Evolutionary conservation across 1,284 basidiomycete genomes (phyloP).

Genomic region (Melampsora larici-populina): DNA sequence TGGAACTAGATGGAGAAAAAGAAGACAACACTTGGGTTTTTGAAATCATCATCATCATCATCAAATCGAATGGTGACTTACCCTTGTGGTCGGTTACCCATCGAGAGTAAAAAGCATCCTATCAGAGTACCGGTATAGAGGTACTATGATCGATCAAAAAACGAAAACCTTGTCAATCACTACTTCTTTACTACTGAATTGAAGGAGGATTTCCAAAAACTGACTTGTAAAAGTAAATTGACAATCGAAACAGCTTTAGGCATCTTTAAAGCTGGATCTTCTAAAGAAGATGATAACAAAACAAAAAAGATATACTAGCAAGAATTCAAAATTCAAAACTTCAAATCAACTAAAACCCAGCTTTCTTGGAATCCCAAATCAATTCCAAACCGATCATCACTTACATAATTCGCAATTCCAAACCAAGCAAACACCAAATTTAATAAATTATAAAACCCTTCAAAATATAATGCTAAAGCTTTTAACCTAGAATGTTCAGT

Average conservation of each 20-base stretch:
- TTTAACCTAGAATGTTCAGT: conserved; percentile 64
- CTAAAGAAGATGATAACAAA: conserved; percentile 77
- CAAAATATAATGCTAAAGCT: conserved; percentile 30
- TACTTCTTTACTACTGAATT: conserved; percentile 65
- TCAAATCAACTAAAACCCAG: no score
- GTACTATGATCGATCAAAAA: conserved; percentile 68
- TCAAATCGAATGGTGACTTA: conserved; percentile 49
- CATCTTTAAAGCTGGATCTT: conserved; percentile 69
- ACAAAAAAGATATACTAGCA: conserved; percentile 86
- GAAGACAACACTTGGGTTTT: not conserved
- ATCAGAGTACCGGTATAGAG: conserved; percentile 80
- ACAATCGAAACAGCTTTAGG: not conserved
- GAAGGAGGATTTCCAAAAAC: conserved; percentile 63
- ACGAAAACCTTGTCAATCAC: conserved; percentile 64
- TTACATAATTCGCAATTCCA: conserved; percentile 27
- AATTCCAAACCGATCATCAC: not conserved
- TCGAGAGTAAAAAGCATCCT: conserved; percentile 81
- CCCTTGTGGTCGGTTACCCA: conserved; percentile 90
- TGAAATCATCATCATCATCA: no score
- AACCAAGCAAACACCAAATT: conserved; percentile 53
- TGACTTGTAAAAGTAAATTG: conserved; percentile 16
- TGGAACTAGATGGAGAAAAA: conserved; percentile 56
- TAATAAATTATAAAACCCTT: conserved; percentile 49
- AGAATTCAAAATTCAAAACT: no score
- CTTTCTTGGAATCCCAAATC: no score